Percentiles rank a stretch among this genome's conserved stretches.
phyloP scores from a whole-genome alignment of 345 rosid genomes.

The Citrus australasica region DNA sequence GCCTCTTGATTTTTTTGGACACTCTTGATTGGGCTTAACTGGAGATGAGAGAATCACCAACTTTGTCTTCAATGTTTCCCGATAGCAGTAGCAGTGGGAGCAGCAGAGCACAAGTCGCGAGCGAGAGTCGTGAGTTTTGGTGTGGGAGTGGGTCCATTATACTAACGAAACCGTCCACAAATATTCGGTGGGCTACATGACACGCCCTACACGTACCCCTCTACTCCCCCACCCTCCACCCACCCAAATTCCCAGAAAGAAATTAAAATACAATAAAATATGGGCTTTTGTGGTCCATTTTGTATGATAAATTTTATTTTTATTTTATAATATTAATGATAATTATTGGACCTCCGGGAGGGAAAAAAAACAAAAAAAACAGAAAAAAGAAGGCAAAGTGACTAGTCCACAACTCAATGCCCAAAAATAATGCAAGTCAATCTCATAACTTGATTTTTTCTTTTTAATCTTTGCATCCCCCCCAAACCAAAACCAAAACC shows the following conservation, averaged over 20 bases:
- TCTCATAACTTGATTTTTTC: too few relatives aligned
- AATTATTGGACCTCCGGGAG: conserved; percentile 7
- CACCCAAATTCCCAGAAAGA: neutral
- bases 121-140: too few relatives aligned
- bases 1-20: too few relatives aligned
- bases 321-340: neutral
- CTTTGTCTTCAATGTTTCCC: too few relatives aligned
- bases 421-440: neutral
- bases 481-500: conserved; percentile 11
- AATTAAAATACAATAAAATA: neutral
- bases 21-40: neutral
- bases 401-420: neutral
- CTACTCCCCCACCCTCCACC: too few relatives aligned
- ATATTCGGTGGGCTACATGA: conserved; percentile 14
- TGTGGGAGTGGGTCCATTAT: neutral
- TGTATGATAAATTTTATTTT: neutral
- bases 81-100: too few relatives aligned
- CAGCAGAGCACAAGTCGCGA: too few relatives aligned
- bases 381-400: too few relatives aligned
- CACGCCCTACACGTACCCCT: neutral
- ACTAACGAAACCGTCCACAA: neutral
- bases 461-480: neutral
- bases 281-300: conserved; percentile 21
- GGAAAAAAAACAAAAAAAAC: too few relatives aligned
- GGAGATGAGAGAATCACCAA: too few relatives aligned